Conservation (phyloP, 305 asterid genomes). For the Lippia alba region DNA sequence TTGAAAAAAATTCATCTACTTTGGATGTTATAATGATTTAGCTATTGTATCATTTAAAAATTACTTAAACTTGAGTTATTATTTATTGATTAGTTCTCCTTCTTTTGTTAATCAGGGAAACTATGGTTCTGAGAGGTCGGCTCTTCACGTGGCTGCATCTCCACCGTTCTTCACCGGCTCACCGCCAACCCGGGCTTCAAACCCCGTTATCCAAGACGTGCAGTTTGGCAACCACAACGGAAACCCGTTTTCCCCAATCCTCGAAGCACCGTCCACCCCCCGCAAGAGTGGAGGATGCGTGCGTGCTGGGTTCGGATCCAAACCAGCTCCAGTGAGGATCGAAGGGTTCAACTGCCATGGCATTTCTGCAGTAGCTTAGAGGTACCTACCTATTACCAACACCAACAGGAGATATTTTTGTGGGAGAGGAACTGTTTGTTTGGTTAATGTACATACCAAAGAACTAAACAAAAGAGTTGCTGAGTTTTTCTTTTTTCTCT, state of each 20-base stretch:
- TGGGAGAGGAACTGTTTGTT: conserved; percentile 41
- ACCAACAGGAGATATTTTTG: conserved; percentile 35
- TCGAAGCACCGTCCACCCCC: conserved; percentile 47
- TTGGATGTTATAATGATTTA: too few species aligned
- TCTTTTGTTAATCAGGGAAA: conserved; percentile 35
- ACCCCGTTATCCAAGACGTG: conserved; percentile 62
- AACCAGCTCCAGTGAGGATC: conserved; percentile 63
- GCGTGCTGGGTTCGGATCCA: conserved; percentile 49
- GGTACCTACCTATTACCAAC: conserved; percentile 14
- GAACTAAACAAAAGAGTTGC: conserved; percentile 37
- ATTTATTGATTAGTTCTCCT: neutral
- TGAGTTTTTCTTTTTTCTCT: conserved; percentile 6
- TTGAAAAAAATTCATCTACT: too few species aligned
- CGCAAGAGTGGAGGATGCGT: conserved; percentile 51
- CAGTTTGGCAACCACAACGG: conserved; percentile 50
- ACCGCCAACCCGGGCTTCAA: conserved; percentile 63
- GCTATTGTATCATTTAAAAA: too few species aligned
- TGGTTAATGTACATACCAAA: conserved; percentile 49
- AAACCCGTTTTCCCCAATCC: conserved; percentile 43
- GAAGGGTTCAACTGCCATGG: conserved; percentile 76
- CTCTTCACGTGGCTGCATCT: conserved; percentile 58
- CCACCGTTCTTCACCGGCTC: conserved; percentile 63
- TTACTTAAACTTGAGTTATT: too few species aligned
- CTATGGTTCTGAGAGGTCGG: conserved; percentile 44
- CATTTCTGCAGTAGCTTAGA: conserved; percentile 64